A percentile compares a stretch with the other conserved stretches of the same genome.
phyloP scores from a whole-genome alignment of 2,329 filamentous ascomycete genomes.

The Leptoxyphium fumago region DNA sequence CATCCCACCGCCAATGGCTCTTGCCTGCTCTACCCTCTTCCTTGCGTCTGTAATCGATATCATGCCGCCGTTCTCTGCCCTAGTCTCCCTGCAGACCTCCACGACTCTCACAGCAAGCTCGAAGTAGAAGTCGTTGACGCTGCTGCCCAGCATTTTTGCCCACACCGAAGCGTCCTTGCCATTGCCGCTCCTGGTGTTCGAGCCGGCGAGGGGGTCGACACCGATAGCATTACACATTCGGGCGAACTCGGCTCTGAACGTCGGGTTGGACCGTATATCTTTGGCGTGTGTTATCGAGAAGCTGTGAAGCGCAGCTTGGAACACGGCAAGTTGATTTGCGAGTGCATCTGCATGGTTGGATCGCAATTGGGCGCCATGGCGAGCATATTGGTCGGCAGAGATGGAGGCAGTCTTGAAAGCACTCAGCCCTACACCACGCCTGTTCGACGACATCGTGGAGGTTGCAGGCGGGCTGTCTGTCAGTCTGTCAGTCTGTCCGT shows the following conservation, averaged over 20 bases:
- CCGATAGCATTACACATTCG: conserved; percentile 97
- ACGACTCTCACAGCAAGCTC: conserved; percentile 92
- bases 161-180: conserved; percentile 55
- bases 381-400: conserved; percentile 77
- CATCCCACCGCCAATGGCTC: conserved; percentile 60
- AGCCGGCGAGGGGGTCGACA: conserved; percentile 70
- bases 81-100: conserved; percentile 74
- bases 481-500: too few species aligned
- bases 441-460: conserved; percentile 30
- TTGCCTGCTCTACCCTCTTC: conserved; percentile 56
- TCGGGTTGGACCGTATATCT: conserved; percentile 89
- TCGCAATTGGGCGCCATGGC: conserved; percentile 76
- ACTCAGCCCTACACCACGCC: conserved; percentile 76
- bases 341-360: conserved; percentile 72
- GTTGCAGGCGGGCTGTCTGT: too few species aligned
- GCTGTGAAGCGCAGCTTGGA: conserved; percentile 86
- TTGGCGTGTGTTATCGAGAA: conserved; percentile 90
- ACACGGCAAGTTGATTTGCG: conserved; percentile 85
- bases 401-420: conserved; percentile 78
- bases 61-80: conserved; percentile 82
- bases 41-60: conserved; percentile 71
- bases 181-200: conserved; percentile 22
- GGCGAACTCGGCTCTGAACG: conserved; percentile 90
- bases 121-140: conserved; percentile 97
- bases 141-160: conserved; percentile 80